Base-by-base conservation (phyloP, 2,329 filamentous ascomycete species). In the Dactylellina sp. region DNA sequence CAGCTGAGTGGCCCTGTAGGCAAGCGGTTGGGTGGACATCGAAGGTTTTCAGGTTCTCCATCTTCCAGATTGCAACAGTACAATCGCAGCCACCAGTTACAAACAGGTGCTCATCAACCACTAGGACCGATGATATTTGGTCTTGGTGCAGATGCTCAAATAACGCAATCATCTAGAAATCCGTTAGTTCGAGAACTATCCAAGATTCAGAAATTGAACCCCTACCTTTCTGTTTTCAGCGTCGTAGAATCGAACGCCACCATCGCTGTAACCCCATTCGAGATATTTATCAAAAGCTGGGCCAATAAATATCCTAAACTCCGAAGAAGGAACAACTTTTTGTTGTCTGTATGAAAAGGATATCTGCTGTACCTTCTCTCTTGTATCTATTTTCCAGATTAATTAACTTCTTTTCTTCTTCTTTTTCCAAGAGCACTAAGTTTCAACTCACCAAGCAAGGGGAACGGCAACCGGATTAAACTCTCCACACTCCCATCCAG, bases 261-360 rank as follows among this genome's bases (percentile, higher is more conserved):
- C 92, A 81, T 99, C 95, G 0, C 92, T 91, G 78, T 96, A 98
- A 0, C 94, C 94, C 94, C 94, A 98, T 82, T 97, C 93, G 77
- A 98, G 86, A 79, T 92, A 97, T 78, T 93, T 93, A 81, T 98
- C 93, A 79, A 92, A 96, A 55, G 84, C 83, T 0, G 94, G 93
- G 0, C 93, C 91, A 11, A 98, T 88, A 78, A 97, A 95, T 44
- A 97, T 85, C 18, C 92, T 87, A 81, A 96, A 92, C 0, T 93
- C 89, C 14, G 91, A 91, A 2, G 92, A 90, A 78, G 91, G 96
- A 2, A 98, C 84, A 2, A 98, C 83, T 12, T 91, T 89, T 79
- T 97, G 93, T 7, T 92, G 85, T 78, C 92, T 95, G 7, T 89
- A 83, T 0, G 91, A 90, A 79, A 92, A 93, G 0, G 89, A 87